These are phyloP conservation scores for Colletotrichum eremochloae DNA, from an alignment of 2,329 filamentous ascomycete species.

Conservation along the genomic window DNA sequence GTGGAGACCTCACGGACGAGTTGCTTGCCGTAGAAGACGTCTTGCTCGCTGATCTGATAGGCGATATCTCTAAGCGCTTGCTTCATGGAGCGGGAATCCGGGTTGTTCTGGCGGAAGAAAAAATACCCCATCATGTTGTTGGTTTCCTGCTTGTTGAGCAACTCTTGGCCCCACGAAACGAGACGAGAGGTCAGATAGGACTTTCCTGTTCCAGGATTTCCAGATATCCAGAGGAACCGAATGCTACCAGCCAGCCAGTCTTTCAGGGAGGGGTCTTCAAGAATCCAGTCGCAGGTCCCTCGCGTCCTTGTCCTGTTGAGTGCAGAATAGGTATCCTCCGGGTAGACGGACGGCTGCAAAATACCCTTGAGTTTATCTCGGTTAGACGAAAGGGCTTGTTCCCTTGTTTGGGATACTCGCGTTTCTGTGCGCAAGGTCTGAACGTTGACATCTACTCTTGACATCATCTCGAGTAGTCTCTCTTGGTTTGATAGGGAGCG, in stretches of 20 bases:
- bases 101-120: conserved; percentile 63
- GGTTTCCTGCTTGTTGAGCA: conserved; percentile 44
- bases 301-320: conserved; percentile 56
- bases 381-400: conserved; percentile 50
- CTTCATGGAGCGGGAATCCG: conserved; percentile 59
- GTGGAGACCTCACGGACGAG: conserved; percentile 52
- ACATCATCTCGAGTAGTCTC: conserved; percentile 50
- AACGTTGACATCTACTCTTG: conserved; percentile 50
- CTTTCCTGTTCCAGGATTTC: conserved; percentile 62
- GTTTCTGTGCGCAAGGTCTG: conserved; percentile 52
- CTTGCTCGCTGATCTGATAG: conserved; percentile 61
- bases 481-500: conserved; percentile 54
- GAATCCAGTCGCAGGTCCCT: conserved; percentile 62
- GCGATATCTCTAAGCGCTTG: conserved; percentile 61
- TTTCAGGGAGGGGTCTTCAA: conserved; percentile 54
- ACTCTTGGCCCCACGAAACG: conserved; percentile 55
- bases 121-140: conserved; percentile 57
- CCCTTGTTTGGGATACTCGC: conserved; percentile 43
- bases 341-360: conserved; percentile 57
- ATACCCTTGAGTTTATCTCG: conserved; percentile 56
- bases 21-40: conserved; percentile 59
- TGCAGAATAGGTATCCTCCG: conserved; percentile 57
- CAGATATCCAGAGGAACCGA: conserved; percentile 59
- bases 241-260: conserved; percentile 55
- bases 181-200: conserved; percentile 60